Conservation (phyloP, 1,284 basidiomycete species). For the Apiotrichum siamense region DNA sequence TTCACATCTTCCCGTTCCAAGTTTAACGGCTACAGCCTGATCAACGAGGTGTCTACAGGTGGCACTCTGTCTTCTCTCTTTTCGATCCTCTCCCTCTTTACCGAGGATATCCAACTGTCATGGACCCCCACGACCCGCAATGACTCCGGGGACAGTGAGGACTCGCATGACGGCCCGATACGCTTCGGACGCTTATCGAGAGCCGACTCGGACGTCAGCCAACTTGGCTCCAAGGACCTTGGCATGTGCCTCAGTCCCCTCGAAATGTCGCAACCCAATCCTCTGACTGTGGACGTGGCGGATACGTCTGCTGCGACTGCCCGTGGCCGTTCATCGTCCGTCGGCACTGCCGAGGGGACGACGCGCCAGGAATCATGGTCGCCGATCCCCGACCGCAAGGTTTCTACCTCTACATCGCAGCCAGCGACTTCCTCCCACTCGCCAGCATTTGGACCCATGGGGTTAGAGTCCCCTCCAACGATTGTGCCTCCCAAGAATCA, state of each 20-base stretch:
- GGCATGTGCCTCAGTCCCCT: slow-evolving; percentile 3
- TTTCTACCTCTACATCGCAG: neutral
- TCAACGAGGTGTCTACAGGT: slow-evolving; percentile 91
- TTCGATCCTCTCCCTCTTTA: slow-evolving; percentile 91
- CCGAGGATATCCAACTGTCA: slow-evolving; percentile 90
- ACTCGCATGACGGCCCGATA: slow-evolving; percentile 16
- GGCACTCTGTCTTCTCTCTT: slow-evolving; percentile 93
- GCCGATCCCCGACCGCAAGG: neutral
- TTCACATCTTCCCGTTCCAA: slow-evolving; percentile 13
- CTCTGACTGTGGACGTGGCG: neutral
- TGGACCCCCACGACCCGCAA: slow-evolving; percentile 51
- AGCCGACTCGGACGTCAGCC: slow-evolving; percentile 46
- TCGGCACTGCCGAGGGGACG: slow-evolving; percentile 7
- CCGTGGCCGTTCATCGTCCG: slow-evolving; percentile 4
- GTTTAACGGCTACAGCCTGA: slow-evolving; percentile 85
- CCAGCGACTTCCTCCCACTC: neutral
- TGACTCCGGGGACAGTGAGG: slow-evolving; percentile 39
- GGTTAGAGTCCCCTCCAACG: neutral
- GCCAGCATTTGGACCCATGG: neutral
- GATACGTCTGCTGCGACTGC: neutral
- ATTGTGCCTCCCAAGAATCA: neutral
- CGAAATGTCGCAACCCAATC: neutral
- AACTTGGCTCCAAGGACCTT: slow-evolving; percentile 30
- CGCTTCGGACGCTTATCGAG: slow-evolving; percentile 17
- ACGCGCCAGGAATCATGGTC: slow-evolving; percentile 2